These are phyloP conservation scores for Tricholoma matsutake DNA, from an alignment of 768 basidiomycete species.

Conservation along the genomic window DNA sequence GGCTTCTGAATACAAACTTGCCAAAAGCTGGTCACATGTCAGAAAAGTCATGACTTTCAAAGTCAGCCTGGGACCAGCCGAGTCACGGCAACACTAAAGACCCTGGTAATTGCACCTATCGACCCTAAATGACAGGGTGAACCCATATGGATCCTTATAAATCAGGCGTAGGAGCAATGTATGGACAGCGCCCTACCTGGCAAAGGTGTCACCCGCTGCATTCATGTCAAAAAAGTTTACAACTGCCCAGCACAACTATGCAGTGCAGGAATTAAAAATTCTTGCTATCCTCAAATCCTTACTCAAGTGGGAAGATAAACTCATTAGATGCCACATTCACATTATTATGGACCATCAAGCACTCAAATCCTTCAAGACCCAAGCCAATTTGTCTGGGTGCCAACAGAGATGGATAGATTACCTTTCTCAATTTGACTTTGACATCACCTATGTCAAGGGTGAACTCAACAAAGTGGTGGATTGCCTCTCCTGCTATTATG, in stretches of 20 bases:
- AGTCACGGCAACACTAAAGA: constrained; percentile 3
- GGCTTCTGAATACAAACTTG: no score
- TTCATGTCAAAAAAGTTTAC: constrained; percentile 29
- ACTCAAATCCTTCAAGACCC: constrained; percentile 26
- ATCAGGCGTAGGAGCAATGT: constrained; percentile 23
- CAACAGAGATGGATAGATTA: constrained; percentile 30
- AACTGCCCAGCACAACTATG: constrained; percentile 25
- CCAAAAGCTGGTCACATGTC: no score
- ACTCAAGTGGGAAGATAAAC: constrained; percentile 30
- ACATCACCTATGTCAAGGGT: constrained; percentile 24
- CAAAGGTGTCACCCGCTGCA: constrained; percentile 20
- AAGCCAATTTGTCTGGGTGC: constrained; percentile 12
- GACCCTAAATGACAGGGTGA: constrained; percentile 12
- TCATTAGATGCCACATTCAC: constrained; percentile 23
- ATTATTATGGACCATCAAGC: constrained; percentile 19
- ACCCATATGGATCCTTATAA: constrained; percentile 26
- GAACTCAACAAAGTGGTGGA: constrained; percentile 26
- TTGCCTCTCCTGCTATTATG: constrained; percentile 27
- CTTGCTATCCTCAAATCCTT: constrained; percentile 23
- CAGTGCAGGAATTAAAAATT: constrained; percentile 10
- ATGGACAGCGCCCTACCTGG: constrained; percentile 27
- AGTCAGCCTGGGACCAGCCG: no score
- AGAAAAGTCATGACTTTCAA: no score
- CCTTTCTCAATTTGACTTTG: constrained; percentile 23
- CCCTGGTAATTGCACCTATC: constrained; percentile 22